Conservation (phyloP, 805 yeast genomes). For the Kodamaea fukazawae region DNA sequence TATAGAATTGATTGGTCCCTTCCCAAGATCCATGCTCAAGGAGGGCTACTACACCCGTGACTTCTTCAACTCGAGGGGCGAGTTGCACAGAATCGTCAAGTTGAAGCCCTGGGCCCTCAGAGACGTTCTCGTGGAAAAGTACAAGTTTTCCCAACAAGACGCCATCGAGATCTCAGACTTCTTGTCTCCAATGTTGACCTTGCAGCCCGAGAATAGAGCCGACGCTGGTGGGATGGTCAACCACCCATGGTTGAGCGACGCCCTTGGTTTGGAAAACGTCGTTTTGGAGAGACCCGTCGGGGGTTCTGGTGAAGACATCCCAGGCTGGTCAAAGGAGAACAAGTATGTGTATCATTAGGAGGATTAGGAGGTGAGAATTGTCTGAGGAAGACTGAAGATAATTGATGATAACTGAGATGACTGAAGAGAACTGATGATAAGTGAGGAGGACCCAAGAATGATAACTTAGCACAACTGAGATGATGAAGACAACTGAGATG, state of each 20-base stretch:
- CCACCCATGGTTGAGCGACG: conserved; percentile 82
- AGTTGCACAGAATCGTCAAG: conserved; percentile 73
- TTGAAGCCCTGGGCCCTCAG: conserved; percentile 87
- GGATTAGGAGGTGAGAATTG: no score
- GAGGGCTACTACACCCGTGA: conserved; percentile 61
- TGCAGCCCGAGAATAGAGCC: conserved; percentile 78
- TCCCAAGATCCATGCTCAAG: conserved; percentile 58
- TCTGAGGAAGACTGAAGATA: no score
- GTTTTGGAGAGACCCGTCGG: conserved; percentile 71
- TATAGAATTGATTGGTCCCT: conserved; percentile 72
- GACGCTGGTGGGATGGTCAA: conserved; percentile 96
- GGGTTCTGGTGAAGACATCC: conserved; percentile 81
- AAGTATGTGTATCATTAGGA: conserved; percentile 9
- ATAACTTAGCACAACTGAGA: no score
- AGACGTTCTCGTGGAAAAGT: conserved; percentile 82
- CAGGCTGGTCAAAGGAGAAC: conserved; percentile 80
- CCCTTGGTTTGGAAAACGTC: conserved; percentile 70
- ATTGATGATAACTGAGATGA: no score
- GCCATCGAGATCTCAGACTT: conserved; percentile 76
- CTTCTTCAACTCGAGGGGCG: conserved; percentile 65
- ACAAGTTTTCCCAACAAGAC: conserved; percentile 64
- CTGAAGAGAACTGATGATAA: no score
- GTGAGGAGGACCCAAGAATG: no score
- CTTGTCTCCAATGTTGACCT: conserved; percentile 73
- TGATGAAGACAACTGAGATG: no score